Percentiles rank a stretch among this genome's conserved stretches.
phyloP scores from a whole-genome alignment of 768 basidiomycete species.

The Antrodiella citrinella region DNA sequence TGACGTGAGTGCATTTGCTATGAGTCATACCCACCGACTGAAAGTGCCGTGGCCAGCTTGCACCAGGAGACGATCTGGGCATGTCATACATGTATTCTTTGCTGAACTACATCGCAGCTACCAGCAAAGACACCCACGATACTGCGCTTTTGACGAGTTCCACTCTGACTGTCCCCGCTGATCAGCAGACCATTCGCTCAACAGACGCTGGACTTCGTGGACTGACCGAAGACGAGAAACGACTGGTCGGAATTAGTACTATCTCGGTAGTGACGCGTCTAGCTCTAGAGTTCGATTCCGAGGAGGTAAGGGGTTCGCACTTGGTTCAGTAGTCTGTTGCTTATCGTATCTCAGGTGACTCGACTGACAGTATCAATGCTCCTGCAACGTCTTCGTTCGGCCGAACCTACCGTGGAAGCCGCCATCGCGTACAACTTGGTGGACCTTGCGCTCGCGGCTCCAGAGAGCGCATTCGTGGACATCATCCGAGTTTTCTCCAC shows the following conservation, averaged over 20 bases:
- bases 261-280: conserved; percentile 86
- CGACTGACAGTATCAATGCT: conserved; percentile 89
- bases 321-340: background rate
- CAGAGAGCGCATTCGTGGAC: conserved; percentile 70
- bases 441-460: conserved; percentile 76
- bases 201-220: conserved; percentile 58
- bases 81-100: conserved; percentile 97
- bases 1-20: conserved; percentile 48
- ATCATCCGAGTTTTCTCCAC: conserved; percentile 78
- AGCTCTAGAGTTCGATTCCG: conserved; percentile 77
- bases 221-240: conserved; percentile 76
- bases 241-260: conserved; percentile 80
- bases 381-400: conserved; percentile 74
- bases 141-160: conserved; percentile 33
- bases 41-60: conserved; percentile 42
- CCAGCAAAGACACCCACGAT: conserved; percentile 69
- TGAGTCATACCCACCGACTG: conserved; percentile 9
- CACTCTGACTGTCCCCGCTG: conserved; percentile 23
- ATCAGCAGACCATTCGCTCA: conserved; percentile 45
- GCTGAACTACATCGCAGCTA: conserved; percentile 82
- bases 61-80: conserved; percentile 80
- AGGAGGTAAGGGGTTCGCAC: conserved; percentile 48
- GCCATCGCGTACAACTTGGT: conserved; percentile 90
- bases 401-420: conserved; percentile 84
- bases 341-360: conserved; percentile 48